These are phyloP conservation scores for Pythium graminicola DNA, from an alignment of 352 stramenopile genomes.

Conservation along the genomic window DNA sequence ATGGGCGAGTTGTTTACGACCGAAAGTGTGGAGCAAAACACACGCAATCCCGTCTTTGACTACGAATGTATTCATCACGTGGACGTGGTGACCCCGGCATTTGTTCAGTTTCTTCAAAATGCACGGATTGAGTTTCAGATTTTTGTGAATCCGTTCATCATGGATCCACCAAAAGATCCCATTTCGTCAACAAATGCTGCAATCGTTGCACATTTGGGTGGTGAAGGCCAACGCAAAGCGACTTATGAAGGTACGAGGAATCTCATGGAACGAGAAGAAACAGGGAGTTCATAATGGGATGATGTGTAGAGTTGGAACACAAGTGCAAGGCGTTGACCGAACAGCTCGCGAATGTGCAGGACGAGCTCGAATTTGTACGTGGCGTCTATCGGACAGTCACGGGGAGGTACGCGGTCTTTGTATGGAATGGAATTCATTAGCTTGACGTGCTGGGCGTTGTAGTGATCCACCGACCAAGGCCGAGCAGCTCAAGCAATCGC, in stretches of 20 bases:
- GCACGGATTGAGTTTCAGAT: constrained; percentile 81
- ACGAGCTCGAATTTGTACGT: constrained; percentile 44
- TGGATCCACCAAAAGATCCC: constrained; percentile 76
- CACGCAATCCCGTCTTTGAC: constrained; percentile 83
- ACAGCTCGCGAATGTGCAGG: constrained; percentile 30
- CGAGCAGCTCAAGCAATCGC: constrained; percentile 8
- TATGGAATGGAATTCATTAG: background rate
- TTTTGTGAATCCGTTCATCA: constrained; percentile 86
- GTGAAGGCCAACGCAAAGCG: constrained; percentile 33
- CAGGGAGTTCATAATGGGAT: background rate
- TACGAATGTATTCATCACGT: constrained; percentile 88
- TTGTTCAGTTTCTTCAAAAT: constrained; percentile 81
- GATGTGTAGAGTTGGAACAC: constrained; percentile 41
- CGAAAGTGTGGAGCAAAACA: constrained; percentile 87
- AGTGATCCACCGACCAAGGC: constrained; percentile 35
- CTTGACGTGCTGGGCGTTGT: too few species aligned
- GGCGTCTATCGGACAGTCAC: constrained; percentile 42
- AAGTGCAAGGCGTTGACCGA: constrained; percentile 45
- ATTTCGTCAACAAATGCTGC: constrained; percentile 70
- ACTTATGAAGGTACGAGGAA: constrained; percentile 24
- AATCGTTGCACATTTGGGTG: constrained; percentile 58
- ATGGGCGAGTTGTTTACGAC: constrained; percentile 89
- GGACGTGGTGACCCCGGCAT: constrained; percentile 77
- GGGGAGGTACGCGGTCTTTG: constrained; percentile 35
- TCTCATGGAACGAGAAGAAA: too few species aligned